Evolutionary conservation across 225 moss, liverwort and hornwort species (phyloP).

Genomic region (Takakia lepidozioides): DNA sequence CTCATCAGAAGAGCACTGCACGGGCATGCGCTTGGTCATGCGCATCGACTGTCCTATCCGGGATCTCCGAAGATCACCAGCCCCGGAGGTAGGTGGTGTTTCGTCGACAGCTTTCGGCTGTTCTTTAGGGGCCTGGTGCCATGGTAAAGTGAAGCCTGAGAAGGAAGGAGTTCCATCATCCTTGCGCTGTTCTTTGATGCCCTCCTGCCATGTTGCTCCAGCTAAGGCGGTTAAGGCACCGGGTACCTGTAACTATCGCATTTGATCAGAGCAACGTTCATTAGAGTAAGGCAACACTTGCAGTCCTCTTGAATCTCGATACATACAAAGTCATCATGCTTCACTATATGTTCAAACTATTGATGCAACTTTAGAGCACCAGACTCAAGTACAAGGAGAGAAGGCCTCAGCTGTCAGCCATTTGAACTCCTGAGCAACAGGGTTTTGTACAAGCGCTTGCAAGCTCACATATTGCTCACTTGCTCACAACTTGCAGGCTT

Average conservation of each 20-base stretch:
- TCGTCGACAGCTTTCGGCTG: constrained; percentile 13
- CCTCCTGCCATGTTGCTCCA: constrained; percentile 25
- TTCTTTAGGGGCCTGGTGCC: constrained; percentile 12
- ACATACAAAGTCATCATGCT: too few relatives aligned
- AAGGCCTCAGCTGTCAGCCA: too few relatives aligned
- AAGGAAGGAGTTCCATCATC: constrained; percentile 29
- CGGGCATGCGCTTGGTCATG: constrained; percentile 36
- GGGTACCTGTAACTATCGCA: constrained; percentile 25
- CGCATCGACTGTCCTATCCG: constrained; percentile 33
- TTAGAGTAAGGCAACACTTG: too few relatives aligned
- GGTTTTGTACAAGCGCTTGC: too few relatives aligned
- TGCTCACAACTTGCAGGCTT: too few relatives aligned
- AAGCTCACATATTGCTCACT: too few relatives aligned
- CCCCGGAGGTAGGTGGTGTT: constrained; percentile 12
- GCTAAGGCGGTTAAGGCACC: constrained; percentile 31
- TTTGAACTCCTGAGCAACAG: too few relatives aligned
- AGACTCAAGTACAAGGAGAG: too few relatives aligned
- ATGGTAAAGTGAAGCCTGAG: constrained; percentile 22
- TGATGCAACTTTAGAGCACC: too few relatives aligned
- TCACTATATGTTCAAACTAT: too few relatives aligned
- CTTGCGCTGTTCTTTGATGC: constrained; percentile 17
- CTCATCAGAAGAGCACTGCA: constrained; percentile 6
- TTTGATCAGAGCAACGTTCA: background rate
- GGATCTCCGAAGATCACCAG: constrained; percentile 23
- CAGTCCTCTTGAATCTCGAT: too few relatives aligned